Conservation (phyloP, 768 basidiomycete genomes). For the Mycena polygramma region DNA sequence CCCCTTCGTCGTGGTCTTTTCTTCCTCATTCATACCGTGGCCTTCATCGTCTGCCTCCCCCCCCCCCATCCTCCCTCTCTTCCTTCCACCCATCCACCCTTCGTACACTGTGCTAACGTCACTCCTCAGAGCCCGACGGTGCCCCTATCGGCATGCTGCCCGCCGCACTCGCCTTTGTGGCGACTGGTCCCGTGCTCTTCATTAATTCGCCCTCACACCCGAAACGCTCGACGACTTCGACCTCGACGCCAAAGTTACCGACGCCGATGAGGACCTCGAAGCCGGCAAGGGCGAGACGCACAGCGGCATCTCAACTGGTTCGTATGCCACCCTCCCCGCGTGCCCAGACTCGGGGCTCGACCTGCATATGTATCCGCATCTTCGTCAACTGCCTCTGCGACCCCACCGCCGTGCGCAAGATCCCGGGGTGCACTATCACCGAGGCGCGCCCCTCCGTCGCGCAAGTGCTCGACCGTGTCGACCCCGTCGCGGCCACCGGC, state of each 20-base stretch:
- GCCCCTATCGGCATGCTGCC: conserved; percentile 59
- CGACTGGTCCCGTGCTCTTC: conserved; percentile 70
- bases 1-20: no score
- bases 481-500: conserved; percentile 22
- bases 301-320: conserved; percentile 57
- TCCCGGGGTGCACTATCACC: conserved; percentile 74
- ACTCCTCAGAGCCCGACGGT: conserved; percentile 39
- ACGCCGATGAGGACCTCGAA: conserved; percentile 55
- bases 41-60: no score
- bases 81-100: conserved; percentile 35
- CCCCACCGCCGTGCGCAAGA: conserved; percentile 72
- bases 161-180: conserved; percentile 65
- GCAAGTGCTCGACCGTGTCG: conserved; percentile 61
- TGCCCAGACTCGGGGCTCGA: conserved; percentile 60
- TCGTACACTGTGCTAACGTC: conserved; percentile 43
- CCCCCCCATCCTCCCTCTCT: conserved; percentile 61
- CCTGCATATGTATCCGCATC: conserved; percentile 77
- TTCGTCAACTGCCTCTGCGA: conserved; percentile 85
- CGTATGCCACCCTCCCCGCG: conserved; percentile 54
- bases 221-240: conserved; percentile 17
- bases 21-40: no score
- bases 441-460: conserved; percentile 63
- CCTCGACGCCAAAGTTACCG: no score
- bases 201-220: conserved; percentile 35
- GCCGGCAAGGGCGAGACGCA: conserved; percentile 25